Evolutionary conservation across 1,284 basidiomycete genomes (phyloP), one percentile per base, ranked within the genome.

Genomic region (Marasmius oreades): DNA sequence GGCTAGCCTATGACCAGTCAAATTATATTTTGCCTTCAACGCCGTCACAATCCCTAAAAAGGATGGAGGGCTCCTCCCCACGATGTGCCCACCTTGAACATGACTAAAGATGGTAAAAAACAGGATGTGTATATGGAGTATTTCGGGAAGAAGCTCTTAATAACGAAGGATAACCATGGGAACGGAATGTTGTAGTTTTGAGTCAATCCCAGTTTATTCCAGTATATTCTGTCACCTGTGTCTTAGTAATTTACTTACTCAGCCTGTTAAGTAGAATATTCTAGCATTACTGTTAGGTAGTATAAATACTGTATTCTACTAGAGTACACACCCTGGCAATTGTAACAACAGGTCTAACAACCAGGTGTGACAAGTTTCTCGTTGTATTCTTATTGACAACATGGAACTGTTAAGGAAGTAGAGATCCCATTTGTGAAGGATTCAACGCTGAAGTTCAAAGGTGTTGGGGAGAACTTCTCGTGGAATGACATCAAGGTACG

Each of bases 21-120:
- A 96, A 72, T 99, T 98, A 73, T 99, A 99, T 80, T 95, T 99
- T 74, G 91, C 91, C 28, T 96, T 95, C 77, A 93, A 97, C 70
- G 95, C 95, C 1, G 98, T 98, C 81, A 70, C 20, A 34, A 20
- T 56, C 51, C 45, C 55, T 36, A 26, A 51, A 31, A 50, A 62
- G 60, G 52, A 61, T 62, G 18, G 62, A 22, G 59, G 56, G 11
- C 47, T 56, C 26, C 22, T 46, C 24, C 34, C 34, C 18, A 55
- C 16, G 48, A 22, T n/a, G 42, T 20, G 5, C 18, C 36, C 1
- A 5, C 12, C 11, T 18, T 34, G 8, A 33, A 6, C n/a, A n/a
- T n/a, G n/a, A n/a, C n/a, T 14, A 46, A 42, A 11, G 52, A 24
- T n/a, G 46, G 53, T 28, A 39, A 46, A 8, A 77, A 82, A 64